phyloP scores from a whole-genome alignment of 1,284 basidiomycete genomes.

The Cryptococcus sp. region DNA sequence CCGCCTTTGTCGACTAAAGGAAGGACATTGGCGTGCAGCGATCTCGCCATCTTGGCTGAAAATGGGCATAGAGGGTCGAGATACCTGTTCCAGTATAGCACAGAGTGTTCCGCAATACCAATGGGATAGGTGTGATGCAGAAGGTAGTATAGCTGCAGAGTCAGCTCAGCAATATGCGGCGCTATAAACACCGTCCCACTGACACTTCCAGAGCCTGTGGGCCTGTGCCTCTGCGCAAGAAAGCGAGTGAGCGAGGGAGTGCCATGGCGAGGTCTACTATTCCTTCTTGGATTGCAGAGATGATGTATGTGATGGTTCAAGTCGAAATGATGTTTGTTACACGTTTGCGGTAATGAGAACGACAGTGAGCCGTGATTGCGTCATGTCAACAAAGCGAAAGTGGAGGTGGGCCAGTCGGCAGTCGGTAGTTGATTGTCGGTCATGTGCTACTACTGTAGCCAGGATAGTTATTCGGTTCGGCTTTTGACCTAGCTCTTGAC shows the following conservation, averaged over 20 bases:
- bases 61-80: constrained; percentile 84
- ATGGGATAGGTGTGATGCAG: no score
- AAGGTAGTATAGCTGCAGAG: not conserved
- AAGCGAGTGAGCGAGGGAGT: constrained; percentile 72
- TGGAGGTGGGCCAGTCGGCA: no score
- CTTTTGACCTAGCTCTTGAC: no score
- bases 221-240: constrained; percentile 68
- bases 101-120: no score
- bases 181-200: constrained; percentile 9
- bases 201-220: constrained; percentile 79
- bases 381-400: no score
- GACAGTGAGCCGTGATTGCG: no score
- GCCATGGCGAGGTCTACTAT: constrained; percentile 61
- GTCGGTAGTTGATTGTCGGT: no score
- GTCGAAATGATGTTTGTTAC: no score
- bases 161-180: not conserved
- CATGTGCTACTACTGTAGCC: no score
- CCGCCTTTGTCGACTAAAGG: constrained; percentile 59
- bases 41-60: constrained; percentile 54
- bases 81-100: constrained; percentile 34
- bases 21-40: constrained; percentile 50
- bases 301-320: not conserved
- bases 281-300: not conserved
- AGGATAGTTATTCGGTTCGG: no score
- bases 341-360: no score